Percentiles rank a stretch among this genome's conserved stretches.
phyloP scores from a whole-genome alignment of 2,329 filamentous ascomycete genomes.

The Sordariomycetes sp. region DNA sequence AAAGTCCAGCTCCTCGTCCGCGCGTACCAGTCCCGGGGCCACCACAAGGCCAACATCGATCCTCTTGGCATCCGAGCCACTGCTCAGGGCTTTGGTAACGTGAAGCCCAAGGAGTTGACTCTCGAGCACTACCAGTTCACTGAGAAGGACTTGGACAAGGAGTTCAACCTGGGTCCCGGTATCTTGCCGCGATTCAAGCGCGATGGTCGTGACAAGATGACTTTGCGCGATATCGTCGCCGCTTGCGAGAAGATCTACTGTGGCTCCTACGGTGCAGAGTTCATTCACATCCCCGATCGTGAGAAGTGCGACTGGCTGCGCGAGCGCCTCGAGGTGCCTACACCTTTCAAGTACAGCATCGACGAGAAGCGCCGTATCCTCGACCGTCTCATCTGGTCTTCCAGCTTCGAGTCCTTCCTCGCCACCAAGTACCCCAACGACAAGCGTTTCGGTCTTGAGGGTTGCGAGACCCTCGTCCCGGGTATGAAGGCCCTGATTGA shows the following conservation, averaged over 20 bases:
- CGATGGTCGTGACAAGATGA: conserved; percentile 89
- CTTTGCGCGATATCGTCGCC: conserved; percentile 83
- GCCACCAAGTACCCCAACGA: conserved; percentile 98
- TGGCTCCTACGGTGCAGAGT: conserved; percentile 94
- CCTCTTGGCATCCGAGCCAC: conserved; percentile 73
- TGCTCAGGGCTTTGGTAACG: conserved; percentile 7
- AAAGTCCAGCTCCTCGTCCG: conserved; percentile 96
- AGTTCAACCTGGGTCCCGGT: conserved; percentile 86
- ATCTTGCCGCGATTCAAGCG: conserved; percentile 91
- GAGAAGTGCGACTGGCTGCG: conserved; percentile 98
- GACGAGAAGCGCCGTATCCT: conserved; percentile 98
- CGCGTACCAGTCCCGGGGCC: conserved; percentile 94
- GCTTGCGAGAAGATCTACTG: conserved; percentile 95
- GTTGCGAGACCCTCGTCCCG: conserved; percentile 91
- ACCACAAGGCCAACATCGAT: conserved; percentile 97
- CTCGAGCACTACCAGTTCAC: conserved; percentile 93
- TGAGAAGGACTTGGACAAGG: conserved; percentile 85
- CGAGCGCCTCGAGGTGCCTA: conserved; percentile 86
- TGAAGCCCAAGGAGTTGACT: conserved; percentile 77
- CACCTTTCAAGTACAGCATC: conserved; percentile 93
- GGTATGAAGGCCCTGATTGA: conserved; percentile 99
- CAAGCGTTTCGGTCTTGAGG: conserved; percentile 97
- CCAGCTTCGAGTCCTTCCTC: conserved; percentile 91
- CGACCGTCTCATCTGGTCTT: conserved; percentile 96
- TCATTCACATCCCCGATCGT: conserved; percentile 96